Base-by-base conservation (phyloP, 805 yeast species). In the Lachancea cidri region DNA sequence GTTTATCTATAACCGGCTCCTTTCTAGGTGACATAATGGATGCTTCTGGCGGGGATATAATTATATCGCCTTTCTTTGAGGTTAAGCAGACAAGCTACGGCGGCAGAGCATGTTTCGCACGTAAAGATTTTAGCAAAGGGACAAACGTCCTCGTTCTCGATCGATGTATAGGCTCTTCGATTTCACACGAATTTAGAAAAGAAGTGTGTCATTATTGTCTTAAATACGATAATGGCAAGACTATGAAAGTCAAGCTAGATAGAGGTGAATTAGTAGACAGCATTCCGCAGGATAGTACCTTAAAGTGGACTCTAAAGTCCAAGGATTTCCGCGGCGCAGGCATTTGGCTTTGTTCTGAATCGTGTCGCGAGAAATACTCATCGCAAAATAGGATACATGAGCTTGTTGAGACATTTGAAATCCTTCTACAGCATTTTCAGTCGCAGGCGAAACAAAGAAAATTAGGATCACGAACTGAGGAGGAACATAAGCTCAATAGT, bases 161-260 rank as follows among this genome's bases (percentile, higher is more conserved):
- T 3, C 41, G 55, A 2, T 78, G 81, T 0, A 56, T 76, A 30
- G 72, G 81, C 7, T 62, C 70, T 13, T 65, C 76, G 1, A 66
- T 80, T 2, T 57, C 68, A 14, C 66, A 70, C 43, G 78, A 77
- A 3, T 80, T 77, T 55, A 70, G 75, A 37, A 79, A 78, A 47
- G 86, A 81, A 50, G 83, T 77, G 1, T 81, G 87, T 54, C 66
- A 72, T 5, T 50, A 54, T 44, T 81, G 87, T 48, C 77, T 69
- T 51, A 40, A 47, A 2, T 81, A 77, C 47, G 66, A 65, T 24
- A 55, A 67, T 46, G 82, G 83, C 0, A 62, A 58, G 25, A 62
- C 64, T 30, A 61, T 76, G 62, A 78, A 74, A 47, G 51, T 58
- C 38, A 73, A 66, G 41, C 47, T 71, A 9, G 37, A 46, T 14